Evolutionary conservation across 768 basidiomycete species (phyloP), one percentile per base, ranked within the genome.

Genomic region (Lactifluus subvellereus): DNA sequence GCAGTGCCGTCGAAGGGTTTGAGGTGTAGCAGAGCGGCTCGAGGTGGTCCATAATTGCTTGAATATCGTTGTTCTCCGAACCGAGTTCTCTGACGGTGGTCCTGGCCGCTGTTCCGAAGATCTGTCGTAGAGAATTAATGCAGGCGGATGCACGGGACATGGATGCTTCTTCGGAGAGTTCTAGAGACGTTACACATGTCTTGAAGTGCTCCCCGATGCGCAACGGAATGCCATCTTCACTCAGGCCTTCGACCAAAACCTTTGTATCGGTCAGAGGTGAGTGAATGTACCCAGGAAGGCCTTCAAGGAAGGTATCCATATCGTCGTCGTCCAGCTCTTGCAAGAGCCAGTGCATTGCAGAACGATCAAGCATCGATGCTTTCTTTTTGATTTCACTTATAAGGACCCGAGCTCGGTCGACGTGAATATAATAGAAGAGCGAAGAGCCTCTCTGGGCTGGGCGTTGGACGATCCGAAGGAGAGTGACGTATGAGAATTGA

Each of bases 251-350:
- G 18, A 35, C 35, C 6, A 8, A 10, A 10, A 11, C 13, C 16
- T 38, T 38, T 10, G 43, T 13, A 8, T 54, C 13, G 0, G 52
- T 60, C 7, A 49, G 35, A 7, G 22, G 52, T 2, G 60, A 60
- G n/a, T 30, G 11, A 9, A 60, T 32, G 42, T 54, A 60, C 32
- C 52, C 60, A 3, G 53, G 60, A 45, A 60, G 60, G 42, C 53
- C 45, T n/a, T 37, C 16, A 0, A 60, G 35, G 59, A 54, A 54
- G 4, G 42, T 38, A 18, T 47, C 52, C 59, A 60, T 54, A 37
- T 60, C 22, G 6, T 32, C 35, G 4, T 42, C 42, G 22, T 60
- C 43, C 1, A 45, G 32, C 6, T 54, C 35, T 16, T 22, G n/a
- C 0, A 47, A 3, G 14, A 60, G 33, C 59, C 59, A 60, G 9